A percentile compares a stretch with the other conserved stretches of the same genome.
Evolutionary conservation across 1,284 basidiomycete species (phyloP).

Genomic region (Jaminaea rosea): DNA sequence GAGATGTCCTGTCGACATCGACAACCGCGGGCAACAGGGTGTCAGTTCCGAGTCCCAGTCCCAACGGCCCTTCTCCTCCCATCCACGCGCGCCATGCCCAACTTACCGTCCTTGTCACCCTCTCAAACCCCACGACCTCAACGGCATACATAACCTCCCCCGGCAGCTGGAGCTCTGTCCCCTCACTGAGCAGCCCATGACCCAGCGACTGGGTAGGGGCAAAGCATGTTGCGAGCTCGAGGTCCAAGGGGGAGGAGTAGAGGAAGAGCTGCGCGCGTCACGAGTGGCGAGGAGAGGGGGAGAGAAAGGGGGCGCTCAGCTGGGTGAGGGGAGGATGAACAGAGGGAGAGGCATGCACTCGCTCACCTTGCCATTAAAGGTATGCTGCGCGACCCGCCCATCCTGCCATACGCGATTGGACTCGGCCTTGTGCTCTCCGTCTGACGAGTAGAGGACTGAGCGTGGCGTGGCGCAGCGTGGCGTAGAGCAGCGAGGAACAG

Average conservation of each 20-base stretch:
- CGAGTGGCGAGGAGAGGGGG: no score
- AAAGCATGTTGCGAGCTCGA: background rate
- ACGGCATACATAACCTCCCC: background rate
- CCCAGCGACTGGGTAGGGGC: background rate
- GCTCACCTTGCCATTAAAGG: background rate
- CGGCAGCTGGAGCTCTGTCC: background rate
- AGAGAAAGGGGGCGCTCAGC: no score
- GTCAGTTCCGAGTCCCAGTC: no score
- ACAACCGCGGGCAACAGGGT: no score
- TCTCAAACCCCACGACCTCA: background rate
- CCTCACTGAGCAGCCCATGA: background rate
- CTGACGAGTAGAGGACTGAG: background rate
- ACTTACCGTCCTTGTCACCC: background rate
- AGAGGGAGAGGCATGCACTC: no score
- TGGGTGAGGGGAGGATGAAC: no score
- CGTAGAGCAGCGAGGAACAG: no score
- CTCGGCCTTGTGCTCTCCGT: background rate
- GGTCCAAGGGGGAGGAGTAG: no score
- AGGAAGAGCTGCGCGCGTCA: background rate
- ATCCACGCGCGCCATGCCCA: no score
- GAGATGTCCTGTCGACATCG: conserved; percentile 1
- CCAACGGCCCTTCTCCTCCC: no score
- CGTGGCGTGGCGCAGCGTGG: no score
- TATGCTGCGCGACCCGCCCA: background rate
- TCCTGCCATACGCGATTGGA: conserved; percentile 1